These are phyloP conservation scores for Glebionis coronaria DNA, from an alignment of 129 eudicot species.

Conservation along the genomic window DNA sequence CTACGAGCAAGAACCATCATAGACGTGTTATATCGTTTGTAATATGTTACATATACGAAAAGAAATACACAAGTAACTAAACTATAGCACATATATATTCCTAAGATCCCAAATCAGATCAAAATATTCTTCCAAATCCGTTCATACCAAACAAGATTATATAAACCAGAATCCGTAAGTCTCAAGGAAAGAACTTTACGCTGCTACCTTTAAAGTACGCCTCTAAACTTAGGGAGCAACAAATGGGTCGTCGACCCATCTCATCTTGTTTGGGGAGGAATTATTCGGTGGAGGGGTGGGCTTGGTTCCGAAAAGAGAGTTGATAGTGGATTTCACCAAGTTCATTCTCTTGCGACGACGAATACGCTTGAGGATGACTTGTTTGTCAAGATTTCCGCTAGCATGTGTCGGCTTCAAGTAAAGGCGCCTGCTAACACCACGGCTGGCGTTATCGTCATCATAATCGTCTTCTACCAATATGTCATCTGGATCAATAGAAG, in stretches of 20 bases:
- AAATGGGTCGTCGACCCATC: slow-evolving; percentile 69
- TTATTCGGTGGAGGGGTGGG: not conserved
- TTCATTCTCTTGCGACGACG: slow-evolving; percentile 61
- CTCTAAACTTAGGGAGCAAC: slow-evolving; percentile 44
- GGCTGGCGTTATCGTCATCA: not conserved
- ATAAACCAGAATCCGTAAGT: not conserved
- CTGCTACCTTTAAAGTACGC: not conserved
- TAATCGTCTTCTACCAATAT: slow-evolving; percentile 11
- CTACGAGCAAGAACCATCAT: not conserved
- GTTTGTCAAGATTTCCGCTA: slow-evolving; percentile 39
- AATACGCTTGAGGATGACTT: slow-evolving; percentile 57
- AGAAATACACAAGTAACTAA: not conserved
- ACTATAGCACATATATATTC: not conserved
- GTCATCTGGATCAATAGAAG: slow-evolving; percentile 8
- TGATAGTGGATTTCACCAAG: slow-evolving; percentile 35
- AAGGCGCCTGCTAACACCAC: slow-evolving; percentile 14
- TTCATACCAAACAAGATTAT: not conserved
- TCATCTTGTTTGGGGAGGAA: slow-evolving; percentile 19
- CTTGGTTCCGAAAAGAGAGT: slow-evolving; percentile 33
- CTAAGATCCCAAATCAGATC: not conserved
- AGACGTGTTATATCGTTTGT: not conserved
- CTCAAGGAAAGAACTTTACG: not conserved
- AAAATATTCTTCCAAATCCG: not conserved
- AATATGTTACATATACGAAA: not conserved
- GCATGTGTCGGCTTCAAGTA: slow-evolving; percentile 12